Conservation (phyloP, 2,329 filamentous ascomycete genomes). For the Aureobasidium melanogenum region DNA sequence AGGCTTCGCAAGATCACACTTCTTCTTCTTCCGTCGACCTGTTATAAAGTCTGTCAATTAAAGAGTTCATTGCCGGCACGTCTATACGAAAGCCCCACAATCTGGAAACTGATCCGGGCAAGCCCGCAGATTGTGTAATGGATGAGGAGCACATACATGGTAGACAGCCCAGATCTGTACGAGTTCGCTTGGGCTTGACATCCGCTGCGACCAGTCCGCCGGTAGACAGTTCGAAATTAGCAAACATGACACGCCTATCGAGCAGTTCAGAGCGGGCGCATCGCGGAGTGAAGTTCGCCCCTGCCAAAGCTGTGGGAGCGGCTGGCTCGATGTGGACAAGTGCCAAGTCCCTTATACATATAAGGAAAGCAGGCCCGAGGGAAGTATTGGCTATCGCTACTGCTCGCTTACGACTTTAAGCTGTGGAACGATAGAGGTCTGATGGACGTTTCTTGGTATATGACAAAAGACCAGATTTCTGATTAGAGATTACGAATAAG, state of each 20-base stretch:
- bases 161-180: constrained; percentile 6
- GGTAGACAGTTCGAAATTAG: constrained; percentile 8
- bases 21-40: constrained; percentile 10
- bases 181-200: constrained; percentile 3
- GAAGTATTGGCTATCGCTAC: not conserved
- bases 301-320: not conserved
- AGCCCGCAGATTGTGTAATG: not conserved
- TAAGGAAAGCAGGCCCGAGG: not conserved
- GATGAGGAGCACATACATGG: not conserved
- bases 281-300: not conserved
- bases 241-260: constrained; percentile 3
- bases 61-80: not conserved
- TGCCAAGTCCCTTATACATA: not conserved
- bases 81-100: not conserved
- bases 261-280: not conserved
- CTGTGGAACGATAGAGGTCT: not conserved
- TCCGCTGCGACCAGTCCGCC: constrained; percentile 2
- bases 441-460: not conserved
- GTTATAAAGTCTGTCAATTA: not conserved
- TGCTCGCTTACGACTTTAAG: not conserved
- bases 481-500: not conserved
- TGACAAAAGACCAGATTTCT: not conserved
- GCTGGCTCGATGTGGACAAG: not conserved
- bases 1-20: constrained; percentile 2
- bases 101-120: not conserved